Percentiles rank a stretch among this genome's conserved stretches.
Evolutionary conservation across 2,329 filamentous ascomycete species (phyloP).

Genomic region (Cladosporium sp.): DNA sequence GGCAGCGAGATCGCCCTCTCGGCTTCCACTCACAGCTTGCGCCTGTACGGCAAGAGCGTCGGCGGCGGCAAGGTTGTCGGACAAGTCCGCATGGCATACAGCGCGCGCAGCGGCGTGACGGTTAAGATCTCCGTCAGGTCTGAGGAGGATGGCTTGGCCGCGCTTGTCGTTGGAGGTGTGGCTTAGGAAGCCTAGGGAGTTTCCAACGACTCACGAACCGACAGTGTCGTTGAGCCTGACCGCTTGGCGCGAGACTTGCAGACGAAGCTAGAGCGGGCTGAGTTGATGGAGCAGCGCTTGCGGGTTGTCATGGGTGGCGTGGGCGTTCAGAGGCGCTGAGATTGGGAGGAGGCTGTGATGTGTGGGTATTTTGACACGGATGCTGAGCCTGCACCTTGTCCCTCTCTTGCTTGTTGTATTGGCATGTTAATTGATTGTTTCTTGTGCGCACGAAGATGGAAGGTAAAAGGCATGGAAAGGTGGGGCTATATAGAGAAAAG

Average conservation of each 20-base stretch:
- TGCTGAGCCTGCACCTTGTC: background rate
- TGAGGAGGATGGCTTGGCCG: constrained; percentile 88
- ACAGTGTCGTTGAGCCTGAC: background rate
- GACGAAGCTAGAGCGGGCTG: background rate
- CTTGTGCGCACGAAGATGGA: background rate
- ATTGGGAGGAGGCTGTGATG: background rate
- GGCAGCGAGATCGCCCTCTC: constrained; percentile 88
- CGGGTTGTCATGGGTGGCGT: constrained; percentile 6
- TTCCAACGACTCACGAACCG: background rate
- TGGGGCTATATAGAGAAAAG: background rate
- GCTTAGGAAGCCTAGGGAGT: constrained; percentile 49
- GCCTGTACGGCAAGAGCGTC: constrained; percentile 93
- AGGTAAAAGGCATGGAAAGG: background rate
- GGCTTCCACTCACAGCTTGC: constrained; percentile 87
- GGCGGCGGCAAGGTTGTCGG: constrained; percentile 84
- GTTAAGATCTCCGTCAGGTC: constrained; percentile 90
- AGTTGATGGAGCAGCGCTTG: background rate
- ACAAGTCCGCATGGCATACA: constrained; percentile 88
- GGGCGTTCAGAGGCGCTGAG: constrained; percentile 9
- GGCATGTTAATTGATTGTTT: background rate
- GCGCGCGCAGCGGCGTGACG: constrained; percentile 86
- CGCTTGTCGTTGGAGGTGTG: constrained; percentile 77
- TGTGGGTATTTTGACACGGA: background rate
- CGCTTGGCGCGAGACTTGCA: background rate
- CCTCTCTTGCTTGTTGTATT: background rate